phyloP scores from a whole-genome alignment of 139 green algal genomes.

The Pleodorina starrii region DNA sequence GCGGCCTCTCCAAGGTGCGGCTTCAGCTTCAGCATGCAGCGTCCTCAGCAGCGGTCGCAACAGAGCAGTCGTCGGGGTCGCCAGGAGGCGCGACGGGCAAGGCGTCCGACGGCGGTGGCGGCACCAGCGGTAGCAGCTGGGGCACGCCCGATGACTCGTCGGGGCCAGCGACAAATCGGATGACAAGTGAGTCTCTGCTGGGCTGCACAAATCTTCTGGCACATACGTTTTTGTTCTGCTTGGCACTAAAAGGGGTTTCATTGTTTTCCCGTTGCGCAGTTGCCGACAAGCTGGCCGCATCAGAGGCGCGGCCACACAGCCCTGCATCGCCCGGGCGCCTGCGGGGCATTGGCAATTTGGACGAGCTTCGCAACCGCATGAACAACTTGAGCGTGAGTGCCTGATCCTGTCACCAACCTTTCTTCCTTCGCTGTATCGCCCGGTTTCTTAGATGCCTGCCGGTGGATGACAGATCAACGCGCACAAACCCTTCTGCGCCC shows the following conservation, averaged over 20 bases:
- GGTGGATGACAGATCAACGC: too few relatives aligned
- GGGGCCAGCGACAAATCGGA: not conserved
- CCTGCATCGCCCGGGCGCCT: conserved; percentile 31
- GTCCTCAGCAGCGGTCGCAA: not conserved
- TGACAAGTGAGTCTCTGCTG: not conserved
- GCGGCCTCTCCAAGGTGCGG: conserved; percentile 40
- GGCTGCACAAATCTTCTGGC: too few relatives aligned
- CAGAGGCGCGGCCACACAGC: conserved; percentile 24
- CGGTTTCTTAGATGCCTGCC: too few relatives aligned
- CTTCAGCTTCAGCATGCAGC: conserved; percentile 24
- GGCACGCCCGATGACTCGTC: conserved; percentile 30
- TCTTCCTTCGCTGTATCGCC: too few relatives aligned
- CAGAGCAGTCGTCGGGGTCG: not conserved
- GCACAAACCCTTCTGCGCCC: too few relatives aligned
- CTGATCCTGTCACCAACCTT: too few relatives aligned
- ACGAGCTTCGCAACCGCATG: conserved; percentile 49
- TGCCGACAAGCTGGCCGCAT: conserved; percentile 37
- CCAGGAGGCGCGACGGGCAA: not conserved
- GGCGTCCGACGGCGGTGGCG: not conserved
- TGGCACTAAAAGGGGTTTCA: too few relatives aligned
- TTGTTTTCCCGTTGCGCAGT: too few relatives aligned
- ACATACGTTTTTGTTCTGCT: too few relatives aligned
- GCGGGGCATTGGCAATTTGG: conserved; percentile 44
- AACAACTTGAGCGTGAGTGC: conserved; percentile 30
- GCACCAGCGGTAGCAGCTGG: conserved; percentile 43